Base-by-base conservation (phyloP, 352 stramenopile species). In the Phytophthora hybrid region DNA sequence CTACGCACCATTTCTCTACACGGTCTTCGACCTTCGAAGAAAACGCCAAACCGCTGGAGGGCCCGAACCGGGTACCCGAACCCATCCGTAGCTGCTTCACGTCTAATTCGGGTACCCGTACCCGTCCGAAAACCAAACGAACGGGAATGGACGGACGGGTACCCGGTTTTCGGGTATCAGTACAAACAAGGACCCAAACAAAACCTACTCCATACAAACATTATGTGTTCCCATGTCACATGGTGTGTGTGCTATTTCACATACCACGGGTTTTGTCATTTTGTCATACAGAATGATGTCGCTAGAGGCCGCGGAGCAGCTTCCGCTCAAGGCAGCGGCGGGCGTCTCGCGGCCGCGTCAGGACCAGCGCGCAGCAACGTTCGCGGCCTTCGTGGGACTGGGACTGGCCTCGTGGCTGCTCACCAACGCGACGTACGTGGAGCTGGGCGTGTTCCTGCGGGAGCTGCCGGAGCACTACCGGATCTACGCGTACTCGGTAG, bases 401-500 rank as follows among this genome's bases (percentile, higher is more conserved):
- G 84, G 84, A 0, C 60, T 91, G 9, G 77, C 83, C 3, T 91
- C 84, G 18, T 93, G 86, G 86, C 74, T 93, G 59, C 86, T 89
- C 77, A 91, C 84, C 1, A 91, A 93, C 57, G 82, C 65, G 34
- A 80, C 84, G 14, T 91, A 91, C 55, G 73, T 91, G 41, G 82
- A 92, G 56, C 78, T 92, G 16, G 80, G 81, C 9, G 77, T 85
- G 29, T 89, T 89, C 39, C 56, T 92, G 59, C 84, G 78, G 9
- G 71, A 79, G n/a, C 70, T 91, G 26, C 86, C 86, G 0, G 84
- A 93, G 70, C 78, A 83, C 26, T 89, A 89, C 72, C 72, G 78
- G 14, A 91, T 93, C 69, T 90, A 86, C 68, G 83, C 87, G 9
- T 92, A 92, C 74, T 85, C 82, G 77, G 84, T 92, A 31, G 44